Percentiles rank a stretch among this genome's conserved stretches.
Conservation (phyloP, 148 eudicot species). For the Rhododendron mucronatum region DNA sequence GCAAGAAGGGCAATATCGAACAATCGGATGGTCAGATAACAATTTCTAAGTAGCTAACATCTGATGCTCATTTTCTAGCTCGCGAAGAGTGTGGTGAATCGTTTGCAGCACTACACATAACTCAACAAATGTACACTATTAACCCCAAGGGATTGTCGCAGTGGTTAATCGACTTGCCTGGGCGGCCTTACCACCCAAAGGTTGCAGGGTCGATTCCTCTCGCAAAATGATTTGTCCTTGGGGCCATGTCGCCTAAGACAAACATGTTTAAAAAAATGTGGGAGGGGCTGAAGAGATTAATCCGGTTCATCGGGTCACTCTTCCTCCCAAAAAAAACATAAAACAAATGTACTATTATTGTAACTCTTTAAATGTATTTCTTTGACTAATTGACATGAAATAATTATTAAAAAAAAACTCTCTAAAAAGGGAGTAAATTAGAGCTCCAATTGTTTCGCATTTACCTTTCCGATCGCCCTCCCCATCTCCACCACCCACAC, state of each 20-base stretch:
- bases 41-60: background rate
- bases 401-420: background rate
- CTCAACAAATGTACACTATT: background rate
- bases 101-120: background rate
- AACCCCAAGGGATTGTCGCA: background rate
- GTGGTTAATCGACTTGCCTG: background rate
- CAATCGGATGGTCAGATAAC: background rate
- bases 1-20: background rate
- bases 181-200: too few relatives aligned
- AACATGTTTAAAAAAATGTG: too few relatives aligned
- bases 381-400: background rate
- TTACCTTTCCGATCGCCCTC: constrained; percentile 25
- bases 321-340: too few relatives aligned
- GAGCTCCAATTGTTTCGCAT: background rate
- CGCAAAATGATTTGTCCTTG: too few relatives aligned
- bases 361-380: too few relatives aligned
- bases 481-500: constrained; percentile 6
- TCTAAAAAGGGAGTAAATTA: background rate
- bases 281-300: too few relatives aligned
- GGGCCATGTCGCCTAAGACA: too few relatives aligned
- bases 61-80: background rate
- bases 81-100: background rate
- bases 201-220: too few relatives aligned
- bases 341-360: too few relatives aligned
- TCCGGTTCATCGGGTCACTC: too few relatives aligned